Evolutionary conservation across 2,329 filamentous ascomycete genomes (phyloP), one percentile per base, ranked within the genome.

Genomic region (Fusarium stilboides): DNA sequence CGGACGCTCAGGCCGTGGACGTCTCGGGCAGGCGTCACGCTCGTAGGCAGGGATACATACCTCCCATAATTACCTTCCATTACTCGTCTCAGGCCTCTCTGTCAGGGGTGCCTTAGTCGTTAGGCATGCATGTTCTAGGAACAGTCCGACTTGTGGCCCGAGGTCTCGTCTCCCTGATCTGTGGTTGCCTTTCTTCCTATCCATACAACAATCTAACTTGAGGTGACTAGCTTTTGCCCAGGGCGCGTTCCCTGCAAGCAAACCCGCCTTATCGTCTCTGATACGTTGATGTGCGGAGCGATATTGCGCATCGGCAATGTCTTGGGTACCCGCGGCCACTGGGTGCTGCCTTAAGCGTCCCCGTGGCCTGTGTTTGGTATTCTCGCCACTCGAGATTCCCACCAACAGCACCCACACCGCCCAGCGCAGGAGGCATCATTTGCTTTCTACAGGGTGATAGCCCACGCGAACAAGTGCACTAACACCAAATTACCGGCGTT

Each of bases 321-420:
- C 45, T 46, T 31, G 34, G 51, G 63, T 60, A 63, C 54, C 50
- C 45, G 33, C 45, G 22, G 36, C 43, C 53, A 62, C 50, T 57
- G 46, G 49, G 40, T 40, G 39, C 43, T 33, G 36, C 34, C 37
- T 60, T 19, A 37, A 52, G 20, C 53, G 45, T 42, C 40, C 42
- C 46, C 37, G 62, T 62, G 62, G 39, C 20, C 46, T 42, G 51
- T 45, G 26, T 44, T 31, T 54, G 57, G 49, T 52, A 47, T 57
- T 54, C 34, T 70, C 24, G 67, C 67, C 67, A 70, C 67, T 54
- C 55, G 53, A 40, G 28, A 37, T 52, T 56, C 22, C 46, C 67
- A 56, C 51, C 57, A 68, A 62, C 53, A 40, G 34, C 50, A 44
- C 43, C 42, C 66, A 69, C 65, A 62, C 58, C 57, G 53, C 66